Conservation (phyloP, 2,329 filamentous ascomycete genomes). For the Colletotrichum liriopes region DNA sequence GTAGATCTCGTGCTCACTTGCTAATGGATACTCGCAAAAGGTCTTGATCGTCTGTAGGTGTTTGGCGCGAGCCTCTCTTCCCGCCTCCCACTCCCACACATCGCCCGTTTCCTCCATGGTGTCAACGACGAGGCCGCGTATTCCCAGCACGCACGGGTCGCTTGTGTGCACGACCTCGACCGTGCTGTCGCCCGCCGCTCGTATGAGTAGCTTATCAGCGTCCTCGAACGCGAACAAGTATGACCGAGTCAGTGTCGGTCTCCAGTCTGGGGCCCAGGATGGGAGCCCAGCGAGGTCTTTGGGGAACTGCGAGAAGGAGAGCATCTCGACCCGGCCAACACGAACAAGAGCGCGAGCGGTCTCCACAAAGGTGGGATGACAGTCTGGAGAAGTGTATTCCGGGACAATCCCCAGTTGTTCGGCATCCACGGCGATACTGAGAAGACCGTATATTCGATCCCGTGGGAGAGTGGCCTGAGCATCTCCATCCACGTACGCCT, state of each 20-base stretch:
- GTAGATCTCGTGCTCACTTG: constrained; percentile 19
- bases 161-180: constrained; percentile 12
- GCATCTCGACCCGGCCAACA: constrained; percentile 23
- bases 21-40: constrained; percentile 16
- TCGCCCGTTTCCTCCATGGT: constrained; percentile 32
- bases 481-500: constrained; percentile 42
- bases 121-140: constrained; percentile 35
- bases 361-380: constrained; percentile 16
- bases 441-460: constrained; percentile 47
- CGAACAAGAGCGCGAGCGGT: constrained; percentile 30
- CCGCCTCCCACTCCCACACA: constrained; percentile 24
- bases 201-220: constrained; percentile 6
- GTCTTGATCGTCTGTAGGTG: constrained; percentile 13
- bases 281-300: constrained; percentile 46
- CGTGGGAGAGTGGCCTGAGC: constrained; percentile 42
- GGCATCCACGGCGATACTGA: constrained; percentile 44
- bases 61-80: background rate
- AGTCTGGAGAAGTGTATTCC: constrained; percentile 20
- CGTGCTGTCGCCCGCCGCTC: constrained; percentile 18
- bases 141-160: constrained; percentile 20
- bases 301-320: constrained; percentile 37
- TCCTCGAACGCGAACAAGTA: constrained; percentile 23
- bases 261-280: constrained; percentile 58
- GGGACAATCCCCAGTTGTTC: constrained; percentile 22
- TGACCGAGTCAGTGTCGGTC: constrained; percentile 31